Evolutionary conservation across 768 basidiomycete genomes (phyloP).

Genomic region (Termitomyces sp.): DNA sequence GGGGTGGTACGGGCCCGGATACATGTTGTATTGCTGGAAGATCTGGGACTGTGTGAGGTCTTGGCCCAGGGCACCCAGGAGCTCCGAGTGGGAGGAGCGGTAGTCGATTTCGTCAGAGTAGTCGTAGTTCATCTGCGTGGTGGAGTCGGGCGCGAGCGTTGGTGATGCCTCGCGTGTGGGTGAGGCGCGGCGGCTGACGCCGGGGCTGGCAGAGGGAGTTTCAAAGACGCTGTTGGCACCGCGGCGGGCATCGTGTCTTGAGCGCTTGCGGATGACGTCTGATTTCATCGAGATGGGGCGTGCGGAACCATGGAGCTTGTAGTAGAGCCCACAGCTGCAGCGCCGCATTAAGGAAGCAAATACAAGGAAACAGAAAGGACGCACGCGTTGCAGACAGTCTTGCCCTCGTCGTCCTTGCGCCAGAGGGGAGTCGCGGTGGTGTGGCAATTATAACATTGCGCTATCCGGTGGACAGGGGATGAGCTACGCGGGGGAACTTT

Average conservation of each 20-base stretch:
- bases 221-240: constrained; percentile 48
- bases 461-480: constrained; percentile 35
- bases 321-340: constrained; percentile 73
- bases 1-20: constrained; percentile 72
- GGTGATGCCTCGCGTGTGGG: constrained; percentile 60
- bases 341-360: neutral
- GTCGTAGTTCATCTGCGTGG: constrained; percentile 51
- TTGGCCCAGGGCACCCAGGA: constrained; percentile 39
- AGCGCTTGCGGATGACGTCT: constrained; percentile 84
- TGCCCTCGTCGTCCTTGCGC: constrained; percentile 89
- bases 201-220: constrained; percentile 72
- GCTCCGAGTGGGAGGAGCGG: constrained; percentile 44
- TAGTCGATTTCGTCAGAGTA: constrained; percentile 40
- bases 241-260: constrained; percentile 73
- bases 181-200: constrained; percentile 68
- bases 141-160: constrained; percentile 66
- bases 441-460: constrained; percentile 88
- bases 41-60: constrained; percentile 20
- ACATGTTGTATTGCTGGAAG: constrained; percentile 33
- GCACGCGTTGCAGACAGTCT: constrained; percentile 87
- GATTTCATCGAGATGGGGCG: constrained; percentile 91
- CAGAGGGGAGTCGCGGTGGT: constrained; percentile 86
- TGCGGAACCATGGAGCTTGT: constrained; percentile 81
- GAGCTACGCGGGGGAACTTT: constrained; percentile 22
- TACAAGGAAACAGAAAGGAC: constrained; percentile 31